phyloP scores from a whole-genome alignment of 441 rosid species.

The Bruguiera hainesii region DNA sequence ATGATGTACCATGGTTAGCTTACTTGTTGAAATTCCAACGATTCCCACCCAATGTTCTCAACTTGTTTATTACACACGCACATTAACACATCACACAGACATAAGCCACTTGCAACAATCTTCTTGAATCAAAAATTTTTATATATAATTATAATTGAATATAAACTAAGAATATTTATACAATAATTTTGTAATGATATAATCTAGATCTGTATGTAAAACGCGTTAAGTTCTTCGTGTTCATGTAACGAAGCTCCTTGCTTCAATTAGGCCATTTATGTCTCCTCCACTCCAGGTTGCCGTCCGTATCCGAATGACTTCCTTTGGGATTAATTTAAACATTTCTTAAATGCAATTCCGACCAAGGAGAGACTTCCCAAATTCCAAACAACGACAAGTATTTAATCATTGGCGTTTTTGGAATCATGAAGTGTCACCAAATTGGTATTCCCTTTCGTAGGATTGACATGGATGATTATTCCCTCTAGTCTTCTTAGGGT shows the following conservation, averaged over 20 bases:
- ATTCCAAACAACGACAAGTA: conserved; percentile 25
- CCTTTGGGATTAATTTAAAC: not conserved
- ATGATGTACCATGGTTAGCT: not conserved
- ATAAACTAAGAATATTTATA: too few species aligned
- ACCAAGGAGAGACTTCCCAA: conserved; percentile 15
- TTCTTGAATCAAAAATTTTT: not conserved
- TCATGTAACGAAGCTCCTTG: too few species aligned
- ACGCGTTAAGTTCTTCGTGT: too few species aligned
- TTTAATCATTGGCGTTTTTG: conserved; percentile 27
- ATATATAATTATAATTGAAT: too few species aligned
- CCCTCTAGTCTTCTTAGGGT: conserved; percentile 14
- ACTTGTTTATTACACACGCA: not conserved
- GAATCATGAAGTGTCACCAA: conserved; percentile 20
- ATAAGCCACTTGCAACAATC: not conserved
- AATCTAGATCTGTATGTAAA: too few species aligned
- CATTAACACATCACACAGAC: too few species aligned
- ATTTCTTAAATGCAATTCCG: conserved; percentile 2
- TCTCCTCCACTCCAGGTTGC: not conserved
- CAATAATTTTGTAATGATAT: too few species aligned
- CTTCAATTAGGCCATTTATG: not conserved
- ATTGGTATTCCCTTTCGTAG: conserved; percentile 15
- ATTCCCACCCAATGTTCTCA: too few species aligned
- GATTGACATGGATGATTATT: conserved; percentile 28
- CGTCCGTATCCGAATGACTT: conserved; percentile 30
- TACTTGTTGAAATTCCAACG: too few species aligned